A percentile compares a stretch with the other conserved stretches of the same genome.
Evolutionary conservation across 108 stramenopile genomes (phyloP).

Genomic region (Nannochloropsis oceanica): DNA sequence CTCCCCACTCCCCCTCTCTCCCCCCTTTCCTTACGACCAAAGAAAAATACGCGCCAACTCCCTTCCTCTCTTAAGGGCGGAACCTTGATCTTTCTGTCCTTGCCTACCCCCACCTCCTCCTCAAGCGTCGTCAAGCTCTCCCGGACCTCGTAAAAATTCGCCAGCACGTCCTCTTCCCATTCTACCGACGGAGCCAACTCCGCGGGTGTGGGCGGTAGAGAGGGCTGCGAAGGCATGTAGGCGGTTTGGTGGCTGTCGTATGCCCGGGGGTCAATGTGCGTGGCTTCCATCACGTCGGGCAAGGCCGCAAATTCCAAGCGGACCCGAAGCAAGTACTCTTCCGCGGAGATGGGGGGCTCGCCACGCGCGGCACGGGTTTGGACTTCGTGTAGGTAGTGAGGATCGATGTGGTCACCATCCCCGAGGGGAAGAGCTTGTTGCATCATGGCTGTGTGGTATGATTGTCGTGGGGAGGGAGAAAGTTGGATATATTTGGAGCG

Average conservation of each 20-base stretch:
- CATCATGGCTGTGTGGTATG: background rate
- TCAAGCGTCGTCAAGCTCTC: background rate
- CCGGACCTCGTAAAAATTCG: background rate
- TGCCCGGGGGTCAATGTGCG: background rate
- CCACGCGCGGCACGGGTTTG: background rate
- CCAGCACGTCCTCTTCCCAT: background rate
- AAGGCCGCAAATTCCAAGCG: background rate
- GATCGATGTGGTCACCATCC: background rate
- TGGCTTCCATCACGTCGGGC: background rate
- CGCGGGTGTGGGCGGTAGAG: background rate
- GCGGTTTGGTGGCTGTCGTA: background rate
- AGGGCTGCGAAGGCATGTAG: background rate
- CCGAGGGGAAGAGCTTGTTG: background rate
- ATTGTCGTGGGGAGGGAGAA: too few relatives aligned
- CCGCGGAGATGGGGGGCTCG: background rate
- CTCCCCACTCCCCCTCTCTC: background rate
- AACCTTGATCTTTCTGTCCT: background rate
- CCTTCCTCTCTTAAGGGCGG: background rate
- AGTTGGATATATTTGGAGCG: too few relatives aligned
- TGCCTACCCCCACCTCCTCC: background rate
- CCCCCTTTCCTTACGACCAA: background rate
- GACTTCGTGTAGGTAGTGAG: background rate
- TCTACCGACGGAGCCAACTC: background rate
- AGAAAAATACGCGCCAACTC: background rate
- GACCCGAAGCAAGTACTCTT: background rate